Base-by-base conservation (phyloP, 1,284 basidiomycete genomes). In the Omphalotus olearius region DNA sequence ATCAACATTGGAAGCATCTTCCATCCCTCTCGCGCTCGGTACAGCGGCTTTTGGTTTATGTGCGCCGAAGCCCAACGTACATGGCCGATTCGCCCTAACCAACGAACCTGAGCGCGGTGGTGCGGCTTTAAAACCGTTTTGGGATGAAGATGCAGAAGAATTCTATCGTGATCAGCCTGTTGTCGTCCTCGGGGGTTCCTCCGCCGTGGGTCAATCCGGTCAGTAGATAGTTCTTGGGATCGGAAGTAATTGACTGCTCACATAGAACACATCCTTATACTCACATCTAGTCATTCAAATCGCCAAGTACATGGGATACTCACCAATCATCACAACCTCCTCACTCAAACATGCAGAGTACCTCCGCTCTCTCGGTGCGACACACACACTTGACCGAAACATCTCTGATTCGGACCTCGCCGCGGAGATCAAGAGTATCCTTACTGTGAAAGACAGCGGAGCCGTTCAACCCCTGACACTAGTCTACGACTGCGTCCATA, bases 1-100 rank as follows among this genome's bases (percentile, higher is more conserved):
- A 11, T 69, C 74, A 1, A 73, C 74, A 50, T 77, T 79, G 4
- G 65, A 69, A 36, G 69, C 68, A 7, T 60, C 72, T 0, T 65
- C 74, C 6, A 62, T 78, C 10, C 67, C 73, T 4, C 62, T 68
- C 0, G 64, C 69, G 1, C 59, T 71, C 1, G 68, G 71, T 0
- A 67, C 71, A 1, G 69, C 70, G 0, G 64, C 62, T 17, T 45
- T 70, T 3, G 73, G 69, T 0, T 56, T 77, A 10, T 33, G 30
- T 33, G 4, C 9, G 2, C 30, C 30, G 2, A 33, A 10, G 30
- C 30, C 30, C 30, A 9, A 33, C 9, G 7, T 9, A 33, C 7
- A 33, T 2, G 9, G 13, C 5, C 23, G 23, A 2, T 2, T 13
- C 7, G 9, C 2, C 13, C 9, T 33, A 10, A 9, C 7, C 2